These are phyloP conservation scores for Colletotrichum sp. DNA, from an alignment of 2,329 filamentous ascomycete genomes.

Conservation along the genomic window DNA sequence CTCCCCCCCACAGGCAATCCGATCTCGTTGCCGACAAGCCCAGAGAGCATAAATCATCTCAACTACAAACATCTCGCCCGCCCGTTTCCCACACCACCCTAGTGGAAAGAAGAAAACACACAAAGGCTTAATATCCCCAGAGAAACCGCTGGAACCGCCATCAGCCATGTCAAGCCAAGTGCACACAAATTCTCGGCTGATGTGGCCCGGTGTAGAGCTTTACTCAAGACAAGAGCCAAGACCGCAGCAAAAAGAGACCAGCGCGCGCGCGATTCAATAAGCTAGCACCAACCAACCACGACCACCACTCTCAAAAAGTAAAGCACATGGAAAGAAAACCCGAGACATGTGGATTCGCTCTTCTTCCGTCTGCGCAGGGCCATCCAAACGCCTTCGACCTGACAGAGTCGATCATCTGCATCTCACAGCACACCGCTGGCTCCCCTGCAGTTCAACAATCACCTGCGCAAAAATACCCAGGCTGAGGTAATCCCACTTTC, in stretches of 20 bases:
- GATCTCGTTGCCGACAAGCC: neutral
- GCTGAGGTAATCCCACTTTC: neutral
- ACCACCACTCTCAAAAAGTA: neutral
- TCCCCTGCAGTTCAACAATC: neutral
- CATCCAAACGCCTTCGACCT: neutral
- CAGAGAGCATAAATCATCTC: conserved; percentile 7
- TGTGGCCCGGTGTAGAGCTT: neutral
- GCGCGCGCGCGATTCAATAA: neutral
- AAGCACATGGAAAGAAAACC: neutral
- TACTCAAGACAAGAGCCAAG: conserved; percentile 1
- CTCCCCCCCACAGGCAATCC: neutral
- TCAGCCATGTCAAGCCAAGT: neutral
- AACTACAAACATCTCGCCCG: neutral
- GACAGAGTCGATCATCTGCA: neutral
- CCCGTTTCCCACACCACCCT: neutral
- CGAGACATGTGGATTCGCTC: neutral
- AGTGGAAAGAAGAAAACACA: neutral
- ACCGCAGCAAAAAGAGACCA: neutral
- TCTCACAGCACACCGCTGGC: neutral
- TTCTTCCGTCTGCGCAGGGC: neutral
- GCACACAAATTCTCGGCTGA: neutral
- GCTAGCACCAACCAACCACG: neutral
- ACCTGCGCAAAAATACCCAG: neutral
- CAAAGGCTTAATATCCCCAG: neutral
- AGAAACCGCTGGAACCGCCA: neutral